These are phyloP conservation scores for Clitocybe nebularis DNA, from an alignment of 1,284 basidiomycete species.

Conservation along the genomic window DNA sequence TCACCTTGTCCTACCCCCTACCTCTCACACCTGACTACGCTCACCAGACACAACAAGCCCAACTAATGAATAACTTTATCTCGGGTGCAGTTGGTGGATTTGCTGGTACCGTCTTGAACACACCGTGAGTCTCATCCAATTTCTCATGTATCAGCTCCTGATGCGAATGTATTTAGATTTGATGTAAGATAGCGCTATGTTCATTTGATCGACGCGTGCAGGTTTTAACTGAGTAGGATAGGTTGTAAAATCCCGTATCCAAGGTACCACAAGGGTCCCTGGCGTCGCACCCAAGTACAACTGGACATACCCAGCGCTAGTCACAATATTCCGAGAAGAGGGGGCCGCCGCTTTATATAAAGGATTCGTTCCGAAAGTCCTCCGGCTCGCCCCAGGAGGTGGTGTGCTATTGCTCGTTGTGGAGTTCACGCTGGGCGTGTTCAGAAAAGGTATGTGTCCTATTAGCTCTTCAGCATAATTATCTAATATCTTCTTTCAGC, in stretches of 20 bases:
- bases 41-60: slow-evolving; percentile 57
- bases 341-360: slow-evolving; percentile 91
- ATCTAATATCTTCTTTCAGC: slow-evolving; percentile 17
- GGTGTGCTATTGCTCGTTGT: slow-evolving; percentile 93
- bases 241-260: slow-evolving; percentile 96
- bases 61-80: slow-evolving; percentile 89
- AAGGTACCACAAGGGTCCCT: slow-evolving; percentile 66
- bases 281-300: slow-evolving; percentile 82
- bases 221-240: slow-evolving; percentile 28
- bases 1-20: not conserved
- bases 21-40: not conserved
- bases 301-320: slow-evolving; percentile 84
- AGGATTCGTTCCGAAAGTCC: slow-evolving; percentile 84
- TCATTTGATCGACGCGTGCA: not conserved
- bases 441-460: slow-evolving; percentile 59
- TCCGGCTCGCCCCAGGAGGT: slow-evolving; percentile 90
- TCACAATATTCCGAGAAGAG: slow-evolving; percentile 87
- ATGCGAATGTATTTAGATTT: slow-evolving; percentile 35
- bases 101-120: slow-evolving; percentile 80
- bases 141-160: slow-evolving; percentile 1
- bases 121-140: slow-evolving; percentile 49
- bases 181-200: slow-evolving; percentile 39
- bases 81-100: slow-evolving; percentile 91
- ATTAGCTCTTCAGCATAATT: not conserved
- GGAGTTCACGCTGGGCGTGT: slow-evolving; percentile 73